phyloP scores from a whole-genome alignment of 768 basidiomycete species.

The Botryobasidium botryosum region DNA sequence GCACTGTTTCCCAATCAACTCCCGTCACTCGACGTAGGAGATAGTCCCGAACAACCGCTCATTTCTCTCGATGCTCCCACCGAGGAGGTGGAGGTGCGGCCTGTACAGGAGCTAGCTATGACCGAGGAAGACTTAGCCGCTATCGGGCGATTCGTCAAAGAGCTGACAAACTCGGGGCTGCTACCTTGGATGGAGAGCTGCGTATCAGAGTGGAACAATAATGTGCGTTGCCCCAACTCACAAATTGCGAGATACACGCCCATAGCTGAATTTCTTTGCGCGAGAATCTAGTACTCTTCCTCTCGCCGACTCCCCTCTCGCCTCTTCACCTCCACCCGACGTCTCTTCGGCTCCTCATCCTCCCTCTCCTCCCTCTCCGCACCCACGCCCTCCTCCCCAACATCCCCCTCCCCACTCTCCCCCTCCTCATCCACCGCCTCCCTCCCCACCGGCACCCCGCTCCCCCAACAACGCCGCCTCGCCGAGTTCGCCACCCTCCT shows the following conservation, averaged over 20 bases:
- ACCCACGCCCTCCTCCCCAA: constrained; percentile 22
- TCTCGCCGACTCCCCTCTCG: constrained; percentile 66
- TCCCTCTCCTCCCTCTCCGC: constrained; percentile 21
- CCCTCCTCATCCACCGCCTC: constrained; percentile 22
- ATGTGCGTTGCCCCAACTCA: constrained; percentile 24
- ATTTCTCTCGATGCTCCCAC: not conserved
- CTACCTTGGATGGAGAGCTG: constrained; percentile 95
- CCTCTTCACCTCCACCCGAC: constrained; percentile 71
- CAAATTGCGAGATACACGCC: not conserved
- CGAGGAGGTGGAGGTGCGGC: not conserved
- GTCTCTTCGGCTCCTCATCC: constrained; percentile 56
- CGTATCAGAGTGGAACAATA: constrained; percentile 88
- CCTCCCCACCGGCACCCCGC: constrained; percentile 21
- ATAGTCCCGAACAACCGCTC: not conserved
- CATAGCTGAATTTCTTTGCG: too few relatives aligned
- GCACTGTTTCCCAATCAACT: constrained; percentile 46
- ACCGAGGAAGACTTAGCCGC: constrained; percentile 57
- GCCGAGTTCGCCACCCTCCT: constrained; percentile 92
- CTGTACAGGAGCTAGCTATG: constrained; percentile 30
- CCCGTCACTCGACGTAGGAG: constrained; percentile 17
- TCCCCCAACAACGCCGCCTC: constrained; percentile 64
- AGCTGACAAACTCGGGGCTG: constrained; percentile 77
- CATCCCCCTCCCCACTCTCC: constrained; percentile 21
- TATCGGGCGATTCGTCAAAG: constrained; percentile 62
- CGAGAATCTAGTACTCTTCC: constrained; percentile 38